These are phyloP conservation scores for Boletus fagicola DNA, from an alignment of 768 basidiomycete species.

Conservation along the genomic window DNA sequence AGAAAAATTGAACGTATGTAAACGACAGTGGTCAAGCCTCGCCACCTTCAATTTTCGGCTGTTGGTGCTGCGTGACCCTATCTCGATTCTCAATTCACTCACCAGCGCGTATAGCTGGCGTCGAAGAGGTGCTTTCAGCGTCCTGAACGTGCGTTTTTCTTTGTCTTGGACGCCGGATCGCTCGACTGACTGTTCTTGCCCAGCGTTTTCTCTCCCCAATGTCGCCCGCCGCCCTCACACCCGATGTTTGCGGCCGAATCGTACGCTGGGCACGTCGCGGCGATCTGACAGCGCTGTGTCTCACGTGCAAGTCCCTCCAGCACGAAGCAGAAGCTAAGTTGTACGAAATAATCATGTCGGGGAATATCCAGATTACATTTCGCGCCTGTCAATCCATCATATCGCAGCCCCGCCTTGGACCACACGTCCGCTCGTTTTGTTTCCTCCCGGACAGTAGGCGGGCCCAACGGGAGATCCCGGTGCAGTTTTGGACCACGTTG, in stretches of 20 bases:
- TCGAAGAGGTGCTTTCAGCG: not conserved
- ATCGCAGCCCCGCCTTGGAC: conserved; percentile 36
- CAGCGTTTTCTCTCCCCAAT: conserved; percentile 7
- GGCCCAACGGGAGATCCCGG: conserved; percentile 20
- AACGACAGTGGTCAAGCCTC: conserved; percentile 1
- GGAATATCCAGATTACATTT: conserved; percentile 35
- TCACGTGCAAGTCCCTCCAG: conserved; percentile 47
- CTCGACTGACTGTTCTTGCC: not conserved
- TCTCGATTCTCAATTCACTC: not conserved
- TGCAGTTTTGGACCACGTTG: conserved; percentile 45
- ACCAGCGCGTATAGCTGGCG: not conserved
- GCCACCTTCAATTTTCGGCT: conserved; percentile 10
- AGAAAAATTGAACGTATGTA: conserved; percentile 1
- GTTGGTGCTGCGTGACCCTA: not conserved
- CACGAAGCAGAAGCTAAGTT: conserved; percentile 46
- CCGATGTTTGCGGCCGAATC: conserved; percentile 44
- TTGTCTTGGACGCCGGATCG: not conserved
- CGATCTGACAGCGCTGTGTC: conserved; percentile 45
- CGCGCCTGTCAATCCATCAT: conserved; percentile 41
- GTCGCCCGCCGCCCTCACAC: conserved; percentile 32
- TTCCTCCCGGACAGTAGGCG: conserved; percentile 38
- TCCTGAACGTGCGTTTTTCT: not conserved
- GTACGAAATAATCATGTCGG: conserved; percentile 43
- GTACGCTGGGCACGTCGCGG: conserved; percentile 34
- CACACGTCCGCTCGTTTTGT: conserved; percentile 43